phyloP scores from a whole-genome alignment of 768 basidiomycete genomes.

The Agrocybe pediades region DNA sequence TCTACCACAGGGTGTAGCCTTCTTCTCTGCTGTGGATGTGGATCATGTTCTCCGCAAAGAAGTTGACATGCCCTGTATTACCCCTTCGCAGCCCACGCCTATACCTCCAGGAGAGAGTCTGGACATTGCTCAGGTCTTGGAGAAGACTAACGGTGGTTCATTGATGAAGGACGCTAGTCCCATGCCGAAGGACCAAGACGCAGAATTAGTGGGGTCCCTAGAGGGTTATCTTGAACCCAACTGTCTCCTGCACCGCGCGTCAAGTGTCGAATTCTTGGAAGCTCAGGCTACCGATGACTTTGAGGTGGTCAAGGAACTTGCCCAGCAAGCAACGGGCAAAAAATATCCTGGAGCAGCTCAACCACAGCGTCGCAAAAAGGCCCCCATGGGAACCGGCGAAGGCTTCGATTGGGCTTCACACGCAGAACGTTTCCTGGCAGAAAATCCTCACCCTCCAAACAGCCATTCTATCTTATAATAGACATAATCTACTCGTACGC shows the following conservation, averaged over 20 bases:
- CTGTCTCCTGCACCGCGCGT: slow-evolving; percentile 67
- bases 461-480: background rate
- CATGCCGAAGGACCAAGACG: slow-evolving; percentile 41
- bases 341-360: slow-evolving; percentile 35
- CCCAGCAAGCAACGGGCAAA: slow-evolving; percentile 51
- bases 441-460: background rate
- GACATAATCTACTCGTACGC: background rate
- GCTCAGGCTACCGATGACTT: slow-evolving; percentile 79
- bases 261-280: slow-evolving; percentile 63
- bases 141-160: slow-evolving; percentile 70
- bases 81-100: slow-evolving; percentile 83
- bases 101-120: slow-evolving; percentile 90
- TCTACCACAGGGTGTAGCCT: slow-evolving; percentile 92
- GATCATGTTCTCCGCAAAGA: slow-evolving; percentile 93
- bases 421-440: slow-evolving; percentile 30
- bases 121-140: slow-evolving; percentile 65
- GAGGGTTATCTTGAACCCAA: slow-evolving; percentile 58
- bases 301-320: slow-evolving; percentile 69
- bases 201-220: slow-evolving; percentile 31
- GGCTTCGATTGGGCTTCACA: slow-evolving; percentile 45
- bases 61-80: slow-evolving; percentile 93
- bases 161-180: slow-evolving; percentile 58
- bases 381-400: slow-evolving; percentile 40
- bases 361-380: slow-evolving; percentile 18
- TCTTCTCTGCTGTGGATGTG: slow-evolving; percentile 96